A percentile compares a stretch with the other conserved stretches of the same genome.
These are phyloP conservation scores for Populus tremula DNA, from an alignment of 345 rosid genomes.

Conservation along the genomic window DNA sequence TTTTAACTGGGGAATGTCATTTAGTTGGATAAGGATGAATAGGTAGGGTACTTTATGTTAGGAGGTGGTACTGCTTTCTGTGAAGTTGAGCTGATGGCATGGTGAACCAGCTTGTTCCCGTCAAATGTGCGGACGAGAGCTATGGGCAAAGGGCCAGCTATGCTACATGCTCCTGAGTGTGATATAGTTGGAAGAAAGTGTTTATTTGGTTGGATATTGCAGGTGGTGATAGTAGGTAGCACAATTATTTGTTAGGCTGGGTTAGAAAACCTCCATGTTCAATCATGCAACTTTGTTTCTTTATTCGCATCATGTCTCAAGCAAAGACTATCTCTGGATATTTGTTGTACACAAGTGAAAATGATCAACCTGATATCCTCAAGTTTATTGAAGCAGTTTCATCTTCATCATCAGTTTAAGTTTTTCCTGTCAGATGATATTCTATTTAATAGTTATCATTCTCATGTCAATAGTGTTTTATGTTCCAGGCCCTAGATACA, in stretches of 20 bases:
- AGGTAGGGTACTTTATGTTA: background rate
- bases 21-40: background rate
- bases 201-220: background rate
- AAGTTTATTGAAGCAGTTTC: background rate
- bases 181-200: background rate
- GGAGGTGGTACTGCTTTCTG: background rate
- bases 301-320: background rate
- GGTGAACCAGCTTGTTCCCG: background rate
- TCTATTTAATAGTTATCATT: background rate
- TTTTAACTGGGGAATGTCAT: background rate
- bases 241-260: background rate
- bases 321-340: background rate
- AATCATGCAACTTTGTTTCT: no score
- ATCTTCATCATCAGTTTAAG: background rate
- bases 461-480: background rate
- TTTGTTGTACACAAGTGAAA: background rate
- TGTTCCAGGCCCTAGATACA: conserved; percentile 71
- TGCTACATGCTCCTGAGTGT: background rate
- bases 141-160: background rate
- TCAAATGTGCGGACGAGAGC: background rate
- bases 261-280: no score
- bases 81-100: background rate
- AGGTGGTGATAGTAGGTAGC: background rate
- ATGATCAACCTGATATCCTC: background rate
- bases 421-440: background rate